These are phyloP conservation scores for Cyberlindnera xylosilytica DNA, from an alignment of 805 yeast species.

Conservation along the genomic window DNA sequence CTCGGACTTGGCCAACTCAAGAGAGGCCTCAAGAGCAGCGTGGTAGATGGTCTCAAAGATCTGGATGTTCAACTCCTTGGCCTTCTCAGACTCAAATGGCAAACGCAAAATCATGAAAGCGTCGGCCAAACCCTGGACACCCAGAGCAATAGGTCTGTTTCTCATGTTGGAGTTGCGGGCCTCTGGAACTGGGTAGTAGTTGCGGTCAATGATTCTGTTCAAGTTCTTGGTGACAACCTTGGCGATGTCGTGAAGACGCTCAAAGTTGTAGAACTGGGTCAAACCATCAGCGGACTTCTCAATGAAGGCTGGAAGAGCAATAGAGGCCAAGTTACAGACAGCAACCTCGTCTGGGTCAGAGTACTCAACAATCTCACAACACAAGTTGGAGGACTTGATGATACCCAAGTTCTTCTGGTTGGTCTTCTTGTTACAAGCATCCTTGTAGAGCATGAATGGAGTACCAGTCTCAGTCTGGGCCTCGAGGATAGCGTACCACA, in stretches of 20 bases:
- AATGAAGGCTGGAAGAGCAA: conserved; percentile 83
- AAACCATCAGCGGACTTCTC: conserved; percentile 42
- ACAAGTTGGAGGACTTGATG: conserved; percentile 89
- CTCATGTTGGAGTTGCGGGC: conserved; percentile 74
- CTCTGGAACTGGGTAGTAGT: conserved; percentile 77
- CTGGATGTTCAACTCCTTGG: conserved; percentile 71
- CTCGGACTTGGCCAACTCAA: conserved; percentile 65
- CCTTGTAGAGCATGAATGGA: conserved; percentile 93
- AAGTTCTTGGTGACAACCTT: conserved; percentile 78
- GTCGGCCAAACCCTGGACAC: conserved; percentile 98
- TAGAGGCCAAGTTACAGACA: conserved; percentile 90
- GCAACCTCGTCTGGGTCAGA: conserved; percentile 90
- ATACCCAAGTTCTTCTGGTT: conserved; percentile 92
- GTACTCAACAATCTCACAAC: conserved; percentile 93
- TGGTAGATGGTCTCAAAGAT: conserved; percentile 96
- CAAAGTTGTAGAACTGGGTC: conserved; percentile 62
- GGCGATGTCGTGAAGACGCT: conserved; percentile 67
- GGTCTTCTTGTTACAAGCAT: conserved; percentile 81
- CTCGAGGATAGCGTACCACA: conserved; percentile 87
- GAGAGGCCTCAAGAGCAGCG: conserved; percentile 84
- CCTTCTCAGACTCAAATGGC: conserved; percentile 83
- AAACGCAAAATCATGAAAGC: conserved; percentile 73
- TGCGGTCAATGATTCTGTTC: conserved; percentile 80
- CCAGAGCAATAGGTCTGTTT: conserved; percentile 93
- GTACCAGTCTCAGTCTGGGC: conserved; percentile 97